These are phyloP conservation scores for Noccaea caerulescens DNA, from an alignment of 345 rosid genomes.

Conservation along the genomic window DNA sequence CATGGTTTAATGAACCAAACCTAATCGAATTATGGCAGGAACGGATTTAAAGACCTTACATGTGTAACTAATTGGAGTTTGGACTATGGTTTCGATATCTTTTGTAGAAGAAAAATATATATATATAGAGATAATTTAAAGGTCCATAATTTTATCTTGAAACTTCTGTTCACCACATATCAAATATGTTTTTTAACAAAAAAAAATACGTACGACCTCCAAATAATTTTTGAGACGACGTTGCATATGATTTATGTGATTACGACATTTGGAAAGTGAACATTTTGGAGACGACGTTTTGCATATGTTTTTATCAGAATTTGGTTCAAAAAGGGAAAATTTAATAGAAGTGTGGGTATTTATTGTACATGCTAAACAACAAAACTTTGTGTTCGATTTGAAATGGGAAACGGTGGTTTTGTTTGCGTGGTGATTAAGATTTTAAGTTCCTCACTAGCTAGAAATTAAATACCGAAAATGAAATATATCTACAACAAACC, in stretches of 20 bases:
- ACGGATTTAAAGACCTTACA: not conserved
- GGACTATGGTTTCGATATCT: not conserved
- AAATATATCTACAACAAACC: conserved; percentile 18
- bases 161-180: too few species aligned
- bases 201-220: not conserved
- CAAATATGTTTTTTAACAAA: too few species aligned
- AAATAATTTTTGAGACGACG: not conserved
- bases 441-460: not conserved
- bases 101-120: not conserved
- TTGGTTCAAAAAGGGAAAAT: conserved; percentile 19
- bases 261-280: conserved; percentile 17
- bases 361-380: conserved; percentile 21
- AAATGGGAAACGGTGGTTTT: conserved; percentile 19
- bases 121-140: not conserved
- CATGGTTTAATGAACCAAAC: conserved; percentile 31
- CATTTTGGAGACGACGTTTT: conserved; percentile 4
- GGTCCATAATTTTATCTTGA: not conserved
- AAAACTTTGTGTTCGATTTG: conserved; percentile 16
- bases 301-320: not conserved
- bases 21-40: conserved; percentile 4
- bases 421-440: conserved; percentile 18
- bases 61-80: not conserved
- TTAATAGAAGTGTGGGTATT: conserved; percentile 5
- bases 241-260: conserved; percentile 8
- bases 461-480: conserved; percentile 16